Base-by-base conservation (phyloP, 1,284 basidiomycete species). In the Naganishia albida region DNA sequence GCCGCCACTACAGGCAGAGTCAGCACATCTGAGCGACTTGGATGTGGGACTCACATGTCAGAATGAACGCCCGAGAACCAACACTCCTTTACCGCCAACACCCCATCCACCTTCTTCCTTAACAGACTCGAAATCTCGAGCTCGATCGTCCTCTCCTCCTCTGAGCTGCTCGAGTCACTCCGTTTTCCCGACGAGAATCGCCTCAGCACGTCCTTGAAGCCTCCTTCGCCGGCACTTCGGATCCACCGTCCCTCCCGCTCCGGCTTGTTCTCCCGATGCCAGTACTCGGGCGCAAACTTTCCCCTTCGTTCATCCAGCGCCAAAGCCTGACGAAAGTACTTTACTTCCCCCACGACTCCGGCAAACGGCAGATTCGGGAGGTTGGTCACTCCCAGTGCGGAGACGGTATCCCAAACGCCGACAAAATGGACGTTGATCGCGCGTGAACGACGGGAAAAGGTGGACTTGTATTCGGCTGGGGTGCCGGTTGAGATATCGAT, bases 361-460 rank as follows among this genome's bases (percentile, higher is more conserved):
- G 71, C 72, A 60, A 71, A 72, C 6, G 71, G 70, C 7, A 73
- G 68, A 23, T 66, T 70, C 62, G 67, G 65, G 51, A 63, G 23
- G 23, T 55, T 54, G 28, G 52, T 48, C 43, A 63, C 46, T 16
- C 62, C 62, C 8, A 63, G 51, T 20, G 62, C 62, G 23, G 62
- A 63, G 18, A 63, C 62, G 8, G 62, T 63, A n/a, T 63, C 62
- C 62, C 62, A 74, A 40, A 75, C 73, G 1, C 77, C 77, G 18
- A 78, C 59, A 50, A 76, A 78, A 28, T 77, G 70, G 15, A 78
- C 67, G 20, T 68, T 67, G 39, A 77, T 73, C n/a, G 71, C 38
- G 28, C 39, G 16, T 15, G 51, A n/a, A 46, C 64, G 69, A 30
- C 69, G 69, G 15, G 69, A 69, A 49, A 73, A 73, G 23, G 66